Evolutionary conservation across 139 green algal genomes (phyloP), one percentile per base, ranked within the genome.

Genomic region (Yamagishiella unicocca): DNA sequence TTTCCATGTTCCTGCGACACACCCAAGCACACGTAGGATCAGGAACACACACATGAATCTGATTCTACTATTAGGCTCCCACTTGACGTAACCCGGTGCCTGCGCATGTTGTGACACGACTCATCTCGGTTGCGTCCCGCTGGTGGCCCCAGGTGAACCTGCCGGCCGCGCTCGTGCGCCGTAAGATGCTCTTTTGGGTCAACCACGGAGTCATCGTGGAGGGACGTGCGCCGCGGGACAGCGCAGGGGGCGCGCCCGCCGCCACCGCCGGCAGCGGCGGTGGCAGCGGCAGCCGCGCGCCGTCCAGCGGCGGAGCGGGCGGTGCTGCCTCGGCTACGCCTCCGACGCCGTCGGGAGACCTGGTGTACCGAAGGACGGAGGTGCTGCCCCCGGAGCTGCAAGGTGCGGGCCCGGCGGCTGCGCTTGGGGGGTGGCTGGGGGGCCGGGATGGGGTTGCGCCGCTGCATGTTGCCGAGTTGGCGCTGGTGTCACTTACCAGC

Each of bases 171-270:
- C 72, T 92, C 33, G 87, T 99, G 55, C 89, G 94, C 4, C 83
- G 86, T 54, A 95, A 95, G 53, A 90, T 94, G 35, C 73, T 96
- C 25, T 97, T 98, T 77, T 99, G 97, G 97, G 91, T 99, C 38
- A 97, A 97, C 67, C 92, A 97, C 62, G 97, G 96, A 0, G 84
- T 97, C 37, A 70, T 98, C 33, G 33, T 88, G 40, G 95, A 96
- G 90, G 67, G 73, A 33, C 88, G 90, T 1, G 37, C n/a, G 14
- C 35, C 2, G 1, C 21, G 70, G 7, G 29, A 2, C 25, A 53
- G 73, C 64, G 46, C 66, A 33, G 45, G 29, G 1, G 53, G 42
- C 12, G 29, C 14, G n/a, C n/a, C n/a, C n/a, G n/a, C n/a, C n/a
- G n/a, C n/a, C n/a, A n/a, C n/a, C n/a, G n/a, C n/a, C 24, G 37